These are phyloP conservation scores for Pseudonitzschia delicatissima DNA, from an alignment of 108 stramenopile species.

Conservation along the genomic window DNA sequence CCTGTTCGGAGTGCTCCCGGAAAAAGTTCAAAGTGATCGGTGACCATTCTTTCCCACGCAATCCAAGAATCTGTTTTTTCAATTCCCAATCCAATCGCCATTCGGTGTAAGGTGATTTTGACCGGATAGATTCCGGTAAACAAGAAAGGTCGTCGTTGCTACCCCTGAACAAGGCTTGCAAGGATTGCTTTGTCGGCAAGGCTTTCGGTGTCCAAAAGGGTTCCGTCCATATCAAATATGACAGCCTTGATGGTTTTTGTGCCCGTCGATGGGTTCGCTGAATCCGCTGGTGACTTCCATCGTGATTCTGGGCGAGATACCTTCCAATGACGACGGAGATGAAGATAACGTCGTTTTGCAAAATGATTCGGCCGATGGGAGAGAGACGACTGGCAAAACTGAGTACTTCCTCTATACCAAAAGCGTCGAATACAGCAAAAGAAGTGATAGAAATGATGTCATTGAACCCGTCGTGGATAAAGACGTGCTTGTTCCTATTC, in stretches of 20 bases:
- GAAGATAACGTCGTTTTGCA: too few species aligned
- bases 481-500: too few species aligned
- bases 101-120: slow-evolving; percentile 14
- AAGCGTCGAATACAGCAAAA: neutral
- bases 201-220: slow-evolving; percentile 75
- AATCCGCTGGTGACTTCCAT: too few species aligned
- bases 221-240: slow-evolving; percentile 83
- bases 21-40: slow-evolving; percentile 67
- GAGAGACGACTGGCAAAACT: neutral
- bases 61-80: slow-evolving; percentile 64
- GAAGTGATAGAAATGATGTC: too few species aligned
- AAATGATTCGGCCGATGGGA: neutral
- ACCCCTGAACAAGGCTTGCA: slow-evolving; percentile 43
- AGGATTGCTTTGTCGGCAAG: slow-evolving; percentile 59
- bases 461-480: too few species aligned
- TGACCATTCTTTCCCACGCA: slow-evolving; percentile 76
- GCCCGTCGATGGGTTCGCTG: neutral
- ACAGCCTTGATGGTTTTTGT: slow-evolving; percentile 49
- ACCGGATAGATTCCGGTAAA: slow-evolving; percentile 22
- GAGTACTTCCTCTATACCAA: neutral
- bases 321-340: too few species aligned
- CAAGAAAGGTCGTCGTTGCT: neutral
- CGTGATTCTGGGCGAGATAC: too few species aligned
- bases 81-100: slow-evolving; percentile 71
- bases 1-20: slow-evolving; percentile 43